These are phyloP conservation scores for Diaporthe ilicicola DNA, from an alignment of 2,329 filamentous ascomycete species.

Conservation along the genomic window DNA sequence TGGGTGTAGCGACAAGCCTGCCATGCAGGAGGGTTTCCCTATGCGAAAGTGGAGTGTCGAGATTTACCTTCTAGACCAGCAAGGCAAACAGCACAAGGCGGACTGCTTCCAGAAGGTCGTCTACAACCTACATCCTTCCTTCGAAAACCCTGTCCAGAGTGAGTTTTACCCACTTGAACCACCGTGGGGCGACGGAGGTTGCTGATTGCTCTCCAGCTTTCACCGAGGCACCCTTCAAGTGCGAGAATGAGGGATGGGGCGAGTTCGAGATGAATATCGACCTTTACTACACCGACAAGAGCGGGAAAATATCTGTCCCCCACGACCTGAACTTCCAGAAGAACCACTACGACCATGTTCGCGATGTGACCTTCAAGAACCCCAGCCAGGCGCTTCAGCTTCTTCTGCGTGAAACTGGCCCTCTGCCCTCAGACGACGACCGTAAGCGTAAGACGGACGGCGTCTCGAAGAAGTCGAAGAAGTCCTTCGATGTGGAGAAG, in stretches of 20 bases:
- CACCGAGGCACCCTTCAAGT: slow-evolving; percentile 85
- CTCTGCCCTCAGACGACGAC: slow-evolving; percentile 79
- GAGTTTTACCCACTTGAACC: slow-evolving; percentile 46
- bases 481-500: slow-evolving; percentile 88
- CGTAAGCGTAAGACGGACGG: slow-evolving; percentile 71
- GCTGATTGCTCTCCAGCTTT: slow-evolving; percentile 64
- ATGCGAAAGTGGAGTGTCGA: slow-evolving; percentile 93
- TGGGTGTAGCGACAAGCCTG: slow-evolving; percentile 74
- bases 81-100: slow-evolving; percentile 84
- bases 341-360: slow-evolving; percentile 82
- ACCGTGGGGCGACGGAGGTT: slow-evolving; percentile 1
- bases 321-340: slow-evolving; percentile 94
- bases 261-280: slow-evolving; percentile 96
- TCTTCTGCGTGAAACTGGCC: slow-evolving; percentile 82
- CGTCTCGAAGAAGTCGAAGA: slow-evolving; percentile 79
- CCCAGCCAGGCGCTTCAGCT: slow-evolving; percentile 86
- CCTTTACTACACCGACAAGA: slow-evolving; percentile 85
- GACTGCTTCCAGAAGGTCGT: slow-evolving; percentile 90
- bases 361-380: slow-evolving; percentile 88
- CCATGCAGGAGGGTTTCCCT: slow-evolving; percentile 85
- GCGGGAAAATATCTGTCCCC: slow-evolving; percentile 77
- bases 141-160: slow-evolving; percentile 88
- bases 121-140: slow-evolving; percentile 94
- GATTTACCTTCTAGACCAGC: slow-evolving; percentile 84
- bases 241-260: slow-evolving; percentile 95